Conservation (phyloP, 2,329 filamentous ascomycete species). For the Venturia carpophila region DNA sequence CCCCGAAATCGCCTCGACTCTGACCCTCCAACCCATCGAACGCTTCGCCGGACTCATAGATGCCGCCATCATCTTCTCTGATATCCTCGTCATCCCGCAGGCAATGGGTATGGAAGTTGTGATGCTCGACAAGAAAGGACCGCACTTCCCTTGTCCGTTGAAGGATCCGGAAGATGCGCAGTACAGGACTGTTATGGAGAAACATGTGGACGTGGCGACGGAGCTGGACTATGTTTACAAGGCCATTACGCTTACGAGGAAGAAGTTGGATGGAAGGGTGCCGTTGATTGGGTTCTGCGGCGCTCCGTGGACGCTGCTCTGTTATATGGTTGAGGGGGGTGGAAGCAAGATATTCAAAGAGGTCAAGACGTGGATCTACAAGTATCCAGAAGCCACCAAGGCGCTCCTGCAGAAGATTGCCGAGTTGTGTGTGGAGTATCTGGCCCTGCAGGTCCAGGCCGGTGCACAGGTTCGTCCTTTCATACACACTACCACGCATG, state of each 20-base stretch:
- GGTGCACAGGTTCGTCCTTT: conserved; percentile 64
- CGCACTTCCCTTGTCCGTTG: conserved; percentile 84
- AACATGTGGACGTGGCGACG: conserved; percentile 72
- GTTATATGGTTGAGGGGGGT: conserved; percentile 98
- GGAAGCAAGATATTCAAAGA: conserved; percentile 92
- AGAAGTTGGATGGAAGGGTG: conserved; percentile 80
- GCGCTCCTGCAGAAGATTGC: conserved; percentile 82
- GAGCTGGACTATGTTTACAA: conserved; percentile 94
- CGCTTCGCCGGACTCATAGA: conserved; percentile 86
- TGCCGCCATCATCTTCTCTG: conserved; percentile 96
- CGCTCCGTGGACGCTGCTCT: conserved; percentile 91
- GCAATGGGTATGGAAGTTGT: conserved; percentile 98
- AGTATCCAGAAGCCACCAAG: conserved; percentile 72
- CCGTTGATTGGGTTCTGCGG: conserved; percentile 95
- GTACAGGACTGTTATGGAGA: conserved; percentile 67
- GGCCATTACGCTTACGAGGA: conserved; percentile 81
- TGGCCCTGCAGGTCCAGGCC: conserved; percentile 84
- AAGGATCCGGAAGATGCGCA: conserved; percentile 72
- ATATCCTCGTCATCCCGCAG: conserved; percentile 95
- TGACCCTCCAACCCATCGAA: conserved; percentile 92
- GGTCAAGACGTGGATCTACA: conserved; percentile 95
- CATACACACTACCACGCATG: conserved; percentile 21
- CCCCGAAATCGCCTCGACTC: conserved; percentile 83
- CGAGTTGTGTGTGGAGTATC: conserved; percentile 88
- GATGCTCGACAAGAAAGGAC: conserved; percentile 96